Evolutionary conservation across 129 eudicot species (phyloP), one percentile per base, ranked within the genome.

Genomic region (Tagetes patula): DNA sequence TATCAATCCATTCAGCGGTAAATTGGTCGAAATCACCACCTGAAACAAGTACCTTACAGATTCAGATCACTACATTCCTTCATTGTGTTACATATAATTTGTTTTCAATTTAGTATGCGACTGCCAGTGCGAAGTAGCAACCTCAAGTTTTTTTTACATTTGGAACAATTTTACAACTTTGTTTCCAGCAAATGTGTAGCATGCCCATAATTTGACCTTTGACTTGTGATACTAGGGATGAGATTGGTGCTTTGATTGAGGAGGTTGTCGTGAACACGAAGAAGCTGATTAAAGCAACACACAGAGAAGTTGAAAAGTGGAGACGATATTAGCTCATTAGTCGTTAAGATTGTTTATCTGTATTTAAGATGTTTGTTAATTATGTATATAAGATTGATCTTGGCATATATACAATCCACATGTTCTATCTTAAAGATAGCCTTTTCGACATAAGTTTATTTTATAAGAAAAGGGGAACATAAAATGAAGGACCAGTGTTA

Each of bases 301-400:
- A 89, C 32, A 80, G 71, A 67, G 96, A 89, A 87, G 86, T 92
- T 11, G 95, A 89, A 69, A 92, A 92, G 75, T 92, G 98, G 98
- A 89, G 95, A 82, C 72, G 91, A 70, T 77, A 71, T 38, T 65
- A 69, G 65, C 65, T 14, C 36, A 31, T 55, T 38, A 0, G 6
- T 70, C 2, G 4, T 13, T 14, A 65, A 58, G 36, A 6, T 42
- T 69, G 61, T 41, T 42, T 11, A 3, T 34, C 34, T 5, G 66
- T 43, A 34, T 10, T 71, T 50, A 1, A 27, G 12, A 11, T 56
- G 70, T 63, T 67, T 72, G 52, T 58, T 20, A 20, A 20, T 20
- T 73, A 52, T 71, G 79, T 82, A 74, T 42, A 77, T 65, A 68
- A 75, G 69, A 69, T 65, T n/a, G 12, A 56, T 42, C 67, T 62